phyloP scores from a whole-genome alignment of 345 rosid genomes.

The Durio zibethinus region DNA sequence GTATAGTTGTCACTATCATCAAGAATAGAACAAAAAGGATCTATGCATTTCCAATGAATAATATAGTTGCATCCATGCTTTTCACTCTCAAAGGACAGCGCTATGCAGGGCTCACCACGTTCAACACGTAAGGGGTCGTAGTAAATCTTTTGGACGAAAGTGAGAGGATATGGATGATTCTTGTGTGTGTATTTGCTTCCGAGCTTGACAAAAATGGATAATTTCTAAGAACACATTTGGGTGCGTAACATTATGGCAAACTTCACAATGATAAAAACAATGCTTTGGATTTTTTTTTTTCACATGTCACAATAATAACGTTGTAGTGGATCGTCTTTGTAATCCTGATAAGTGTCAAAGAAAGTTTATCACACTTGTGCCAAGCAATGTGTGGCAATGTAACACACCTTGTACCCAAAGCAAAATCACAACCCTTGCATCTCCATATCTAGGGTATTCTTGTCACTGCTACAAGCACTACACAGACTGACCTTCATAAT shows the following conservation, averaged over 20 bases:
- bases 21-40: no score
- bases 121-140: background rate
- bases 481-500: background rate
- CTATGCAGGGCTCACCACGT: background rate
- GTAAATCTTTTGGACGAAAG: background rate
- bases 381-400: slow-evolving; percentile 1
- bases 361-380: slow-evolving; percentile 9
- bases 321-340: background rate
- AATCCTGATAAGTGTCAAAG: slow-evolving; percentile 8
- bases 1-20: no score
- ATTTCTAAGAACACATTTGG: background rate
- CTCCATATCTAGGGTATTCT: background rate
- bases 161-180: background rate
- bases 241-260: background rate
- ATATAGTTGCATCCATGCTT: background rate
- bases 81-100: no score
- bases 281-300: slow-evolving; percentile 14
- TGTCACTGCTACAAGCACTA: background rate
- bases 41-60: background rate
- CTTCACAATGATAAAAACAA: slow-evolving; percentile 13
- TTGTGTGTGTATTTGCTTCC: background rate
- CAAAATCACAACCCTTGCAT: slow-evolving; percentile 11
- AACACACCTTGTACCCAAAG: background rate
- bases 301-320: slow-evolving; percentile 16
- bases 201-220: background rate